Evolutionary conservation across 768 basidiomycete genomes (phyloP).

Genomic region (Chiua virens): DNA sequence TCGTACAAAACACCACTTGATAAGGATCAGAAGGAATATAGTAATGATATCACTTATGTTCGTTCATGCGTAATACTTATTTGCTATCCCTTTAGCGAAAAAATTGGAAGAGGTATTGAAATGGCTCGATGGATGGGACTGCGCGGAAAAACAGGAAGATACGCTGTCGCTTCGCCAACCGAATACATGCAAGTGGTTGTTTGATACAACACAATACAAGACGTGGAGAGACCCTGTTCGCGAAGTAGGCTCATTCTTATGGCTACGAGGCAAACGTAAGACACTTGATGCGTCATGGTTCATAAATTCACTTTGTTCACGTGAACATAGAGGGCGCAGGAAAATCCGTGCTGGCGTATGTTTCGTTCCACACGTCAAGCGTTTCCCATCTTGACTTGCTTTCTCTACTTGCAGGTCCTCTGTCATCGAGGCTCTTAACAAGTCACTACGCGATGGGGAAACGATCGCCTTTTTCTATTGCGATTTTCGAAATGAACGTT

Average conservation of each 20-base stretch:
- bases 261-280: conserved; percentile 9
- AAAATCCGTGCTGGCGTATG: conserved; percentile 10
- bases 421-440: too few species aligned
- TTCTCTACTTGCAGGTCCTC: too few species aligned
- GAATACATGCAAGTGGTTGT: conserved; percentile 3
- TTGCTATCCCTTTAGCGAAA: background rate
- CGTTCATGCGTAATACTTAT: too few species aligned
- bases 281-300: too few species aligned
- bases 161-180: background rate
- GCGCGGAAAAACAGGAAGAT: conserved; percentile 3
- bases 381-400: too few species aligned
- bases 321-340: conserved; percentile 1
- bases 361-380: background rate
- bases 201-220: conserved; percentile 2
- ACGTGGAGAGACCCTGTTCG: background rate
- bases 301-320: too few species aligned
- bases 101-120: background rate
- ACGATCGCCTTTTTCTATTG: too few species aligned
- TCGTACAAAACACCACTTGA: too few species aligned
- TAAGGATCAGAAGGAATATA: too few species aligned
- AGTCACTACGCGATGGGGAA: too few species aligned
- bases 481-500: background rate
- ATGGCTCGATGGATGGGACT: too few species aligned
- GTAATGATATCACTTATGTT: too few species aligned
- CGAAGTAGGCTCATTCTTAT: background rate